These are phyloP conservation scores for Theobroma cacao DNA, from an alignment of 345 rosid species.

Conservation along the genomic window DNA sequence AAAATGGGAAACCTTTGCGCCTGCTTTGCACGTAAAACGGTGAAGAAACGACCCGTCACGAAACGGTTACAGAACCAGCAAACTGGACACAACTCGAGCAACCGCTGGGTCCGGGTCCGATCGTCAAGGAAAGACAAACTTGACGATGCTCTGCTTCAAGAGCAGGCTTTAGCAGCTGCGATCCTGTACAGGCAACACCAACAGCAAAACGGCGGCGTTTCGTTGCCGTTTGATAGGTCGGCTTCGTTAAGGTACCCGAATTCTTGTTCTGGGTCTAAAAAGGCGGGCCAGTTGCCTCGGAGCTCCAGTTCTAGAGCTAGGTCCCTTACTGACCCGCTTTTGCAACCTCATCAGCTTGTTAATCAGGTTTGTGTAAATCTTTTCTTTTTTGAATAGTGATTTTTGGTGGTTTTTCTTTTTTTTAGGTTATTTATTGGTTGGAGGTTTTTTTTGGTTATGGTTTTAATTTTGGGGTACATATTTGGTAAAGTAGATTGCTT, in stretches of 20 bases:
- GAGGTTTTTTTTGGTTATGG: neutral
- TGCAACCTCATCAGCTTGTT: conserved; percentile 88
- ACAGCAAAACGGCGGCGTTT: conserved; percentile 43
- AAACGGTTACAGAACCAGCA: conserved; percentile 36
- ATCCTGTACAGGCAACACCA: conserved; percentile 61
- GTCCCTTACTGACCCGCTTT: conserved; percentile 81
- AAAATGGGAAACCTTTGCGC: conserved; percentile 70
- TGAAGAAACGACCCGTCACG: conserved; percentile 37
- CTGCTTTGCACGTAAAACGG: conserved; percentile 48
- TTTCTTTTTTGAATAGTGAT: neutral
- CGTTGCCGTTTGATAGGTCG: conserved; percentile 75
- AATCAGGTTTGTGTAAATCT: conserved; percentile 51
- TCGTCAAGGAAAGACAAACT: conserved; percentile 57
- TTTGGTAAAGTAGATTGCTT: neutral
- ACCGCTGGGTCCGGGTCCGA: conserved; percentile 60
- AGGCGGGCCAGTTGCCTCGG: conserved; percentile 61
- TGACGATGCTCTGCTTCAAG: conserved; percentile 58
- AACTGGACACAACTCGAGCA: conserved; percentile 25
- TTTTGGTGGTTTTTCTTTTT: neutral
- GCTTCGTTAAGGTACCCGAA: conserved; percentile 63
- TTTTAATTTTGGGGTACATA: neutral
- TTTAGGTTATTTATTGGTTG: neutral
- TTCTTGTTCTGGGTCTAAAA: conserved; percentile 46
- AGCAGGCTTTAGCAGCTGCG: conserved; percentile 82
- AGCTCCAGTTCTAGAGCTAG: conserved; percentile 89